Evolutionary conservation across 768 basidiomycete genomes (phyloP), one percentile per base, ranked within the genome.

Genomic region (Russula ochroleuca): DNA sequence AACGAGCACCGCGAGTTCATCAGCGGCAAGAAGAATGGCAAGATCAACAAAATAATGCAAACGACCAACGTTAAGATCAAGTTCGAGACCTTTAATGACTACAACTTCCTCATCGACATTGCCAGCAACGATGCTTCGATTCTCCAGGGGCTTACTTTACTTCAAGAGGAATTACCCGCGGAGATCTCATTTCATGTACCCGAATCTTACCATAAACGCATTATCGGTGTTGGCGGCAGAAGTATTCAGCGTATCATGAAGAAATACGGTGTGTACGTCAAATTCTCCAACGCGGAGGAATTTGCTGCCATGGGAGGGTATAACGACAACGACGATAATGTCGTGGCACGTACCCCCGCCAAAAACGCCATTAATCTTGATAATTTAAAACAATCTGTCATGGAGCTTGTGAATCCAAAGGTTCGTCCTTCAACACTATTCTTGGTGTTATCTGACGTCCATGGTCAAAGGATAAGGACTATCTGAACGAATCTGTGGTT

Each of bases 211-310:
- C 96, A 98, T 79, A 98, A 98, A 75, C 90, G 97, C 65, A 99
- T 99, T 73, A 99, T 99, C 68, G 96, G 96, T 64, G 95, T 98
- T 40, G 95, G 94, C 38, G 96, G 96, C 33, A 87, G 94, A 71
- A 98, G 94, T 75, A 98, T 99, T 64, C 96, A 98, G 75, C 85
- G 94, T 63, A 98, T 99, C 76, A 99, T 99, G 96, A 98, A 98
- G 80, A 94, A 96, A 74, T 97, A 90, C 68, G 96, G 96, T n/a
- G 96, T 98, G 23, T 98, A 98, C 76, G 96, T 99, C 75, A 98
- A 98, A 76, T 99, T 98, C 71, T 93, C 92, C 25, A 98, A 98
- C 73, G 93, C 93, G 13, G 96, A 98, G 69, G 96, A 98, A 73
- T 97, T 95, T 75, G 94, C 94, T 41, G 85, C 89, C 14, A 81